phyloP scores from a whole-genome alignment of 2,329 filamentous ascomycete species.

The Escovopsis sp. region DNA sequence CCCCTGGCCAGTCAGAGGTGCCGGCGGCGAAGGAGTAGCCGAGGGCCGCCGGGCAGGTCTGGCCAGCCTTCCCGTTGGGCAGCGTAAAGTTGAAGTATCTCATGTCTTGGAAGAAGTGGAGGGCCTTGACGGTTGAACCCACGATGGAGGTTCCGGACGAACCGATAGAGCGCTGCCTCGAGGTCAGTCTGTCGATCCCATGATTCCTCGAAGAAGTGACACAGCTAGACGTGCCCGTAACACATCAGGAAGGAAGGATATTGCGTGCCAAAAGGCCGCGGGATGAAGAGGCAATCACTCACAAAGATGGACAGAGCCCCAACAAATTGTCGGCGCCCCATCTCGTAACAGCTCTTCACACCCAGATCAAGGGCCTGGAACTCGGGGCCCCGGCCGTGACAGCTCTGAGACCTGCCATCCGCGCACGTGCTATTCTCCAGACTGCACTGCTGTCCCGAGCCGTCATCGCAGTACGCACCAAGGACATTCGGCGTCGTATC shows the following conservation, averaged over 20 bases:
- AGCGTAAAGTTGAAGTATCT: conserved; percentile 59
- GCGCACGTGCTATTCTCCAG: conserved; percentile 74
- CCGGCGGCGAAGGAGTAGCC: conserved; percentile 90
- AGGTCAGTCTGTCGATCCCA: too few relatives aligned
- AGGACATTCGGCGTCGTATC: conserved; percentile 82
- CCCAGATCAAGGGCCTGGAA: conserved; percentile 57
- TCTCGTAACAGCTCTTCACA: conserved; percentile 59
- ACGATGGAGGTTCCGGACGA: conserved; percentile 33
- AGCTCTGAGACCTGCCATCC: conserved; percentile 52
- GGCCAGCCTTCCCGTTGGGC: conserved; percentile 53
- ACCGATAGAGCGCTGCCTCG: conserved; percentile 37
- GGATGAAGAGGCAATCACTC: conserved; percentile 7
- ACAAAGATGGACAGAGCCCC: conserved; percentile 35
- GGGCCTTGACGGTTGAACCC: conserved; percentile 57
- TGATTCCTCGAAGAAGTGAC: too few relatives aligned
- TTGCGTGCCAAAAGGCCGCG: background rate
- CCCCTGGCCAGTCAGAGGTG: conserved; percentile 80
- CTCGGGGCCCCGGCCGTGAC: conserved; percentile 59
- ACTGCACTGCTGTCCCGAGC: conserved; percentile 54
- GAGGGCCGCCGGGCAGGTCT: conserved; percentile 73
- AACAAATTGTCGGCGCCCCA: conserved; percentile 56
- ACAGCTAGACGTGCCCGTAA: too few relatives aligned
- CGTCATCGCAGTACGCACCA: conserved; percentile 83
- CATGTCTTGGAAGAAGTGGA: conserved; percentile 79
- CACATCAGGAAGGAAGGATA: background rate